phyloP scores from a whole-genome alignment of 345 rosid genomes.

The Eucalyptus cloeziana region DNA sequence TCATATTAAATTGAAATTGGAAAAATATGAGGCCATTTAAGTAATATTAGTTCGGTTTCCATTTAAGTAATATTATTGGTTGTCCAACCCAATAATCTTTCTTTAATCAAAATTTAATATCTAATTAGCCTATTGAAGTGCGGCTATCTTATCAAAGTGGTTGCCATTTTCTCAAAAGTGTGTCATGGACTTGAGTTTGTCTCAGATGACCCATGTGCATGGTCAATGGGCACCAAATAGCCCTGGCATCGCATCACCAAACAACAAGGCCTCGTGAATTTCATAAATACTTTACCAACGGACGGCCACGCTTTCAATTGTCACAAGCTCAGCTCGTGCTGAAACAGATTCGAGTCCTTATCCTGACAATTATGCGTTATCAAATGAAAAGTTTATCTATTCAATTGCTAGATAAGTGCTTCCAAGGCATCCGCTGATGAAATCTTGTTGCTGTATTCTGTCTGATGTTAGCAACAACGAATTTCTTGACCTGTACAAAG shows the following conservation, averaged over 20 bases:
- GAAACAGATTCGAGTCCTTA: neutral
- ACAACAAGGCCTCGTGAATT: neutral
- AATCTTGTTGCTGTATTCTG: neutral
- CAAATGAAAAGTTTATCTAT: neutral
- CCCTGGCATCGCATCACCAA: neutral
- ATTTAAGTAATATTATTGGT: too few species aligned
- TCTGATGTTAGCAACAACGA: neutral
- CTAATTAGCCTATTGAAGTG: too few species aligned
- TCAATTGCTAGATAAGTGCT: neutral
- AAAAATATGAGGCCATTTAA: too few species aligned
- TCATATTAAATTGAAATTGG: too few species aligned
- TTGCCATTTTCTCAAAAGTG: too few species aligned
- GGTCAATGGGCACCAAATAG: too few species aligned
- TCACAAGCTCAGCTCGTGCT: neutral
- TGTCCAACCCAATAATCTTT: too few species aligned
- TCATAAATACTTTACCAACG: neutral
- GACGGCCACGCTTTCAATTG: neutral
- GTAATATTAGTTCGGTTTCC: accelerated
- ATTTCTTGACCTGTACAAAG: neutral
- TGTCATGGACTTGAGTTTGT: too few species aligned
- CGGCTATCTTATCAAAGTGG: too few species aligned
- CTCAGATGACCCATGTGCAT: too few species aligned
- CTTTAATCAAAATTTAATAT: too few species aligned
- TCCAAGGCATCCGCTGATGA: neutral
- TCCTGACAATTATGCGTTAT: neutral